Base-by-base conservation (phyloP, 129 eudicot genomes). In the Gnaphalium uliginosum region DNA sequence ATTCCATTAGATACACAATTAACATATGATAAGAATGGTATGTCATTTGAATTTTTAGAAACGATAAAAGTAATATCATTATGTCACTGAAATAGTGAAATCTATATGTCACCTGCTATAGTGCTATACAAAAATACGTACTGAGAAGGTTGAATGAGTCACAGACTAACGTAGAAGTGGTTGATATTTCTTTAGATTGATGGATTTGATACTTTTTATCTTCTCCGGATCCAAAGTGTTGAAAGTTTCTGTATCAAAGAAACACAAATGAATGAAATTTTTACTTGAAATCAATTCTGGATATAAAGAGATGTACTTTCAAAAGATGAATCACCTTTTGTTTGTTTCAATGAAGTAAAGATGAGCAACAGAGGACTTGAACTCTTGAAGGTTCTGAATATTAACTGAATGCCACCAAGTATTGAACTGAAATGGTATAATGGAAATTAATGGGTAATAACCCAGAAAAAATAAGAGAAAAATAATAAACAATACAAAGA, bases 111-210 rank as follows among this genome's bases (percentile, higher is more conserved):
- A 35, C 68, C 73, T 79, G 62, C 74, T 79, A 66, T 79, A 66
- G 51, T 72, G 54, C 69, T 79, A 66, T 79, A 41, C 74, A 73
- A 73, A 66, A 73, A 21, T 15, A 74, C 78, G 72, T 68, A 62
- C 64, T 69, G 56, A 61, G 39, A 69, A 78, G 35, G 58, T 35
- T 33, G 68, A 66, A 24, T 17, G 71, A 56, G 39, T 25, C 26
- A 18, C 43, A 9, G 50, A 76, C 67, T 51, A 29, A 19, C 46
- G n/a, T 59, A 51, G 66, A 65, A 60, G 58, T 15, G 50, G 80
- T 61, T 8, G 51, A 75, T 71, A 30, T 48, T 67, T 69, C 73
- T 24, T 66, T 63, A 5, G 37, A 33, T 35, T 60, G 56, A 56
- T 65, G 6, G 7, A 56, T 68, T 25, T 50, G 76, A 60, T 59